Evolutionary conservation across 345 rosid genomes (phyloP).

Genomic region (Lepidium africanum): DNA sequence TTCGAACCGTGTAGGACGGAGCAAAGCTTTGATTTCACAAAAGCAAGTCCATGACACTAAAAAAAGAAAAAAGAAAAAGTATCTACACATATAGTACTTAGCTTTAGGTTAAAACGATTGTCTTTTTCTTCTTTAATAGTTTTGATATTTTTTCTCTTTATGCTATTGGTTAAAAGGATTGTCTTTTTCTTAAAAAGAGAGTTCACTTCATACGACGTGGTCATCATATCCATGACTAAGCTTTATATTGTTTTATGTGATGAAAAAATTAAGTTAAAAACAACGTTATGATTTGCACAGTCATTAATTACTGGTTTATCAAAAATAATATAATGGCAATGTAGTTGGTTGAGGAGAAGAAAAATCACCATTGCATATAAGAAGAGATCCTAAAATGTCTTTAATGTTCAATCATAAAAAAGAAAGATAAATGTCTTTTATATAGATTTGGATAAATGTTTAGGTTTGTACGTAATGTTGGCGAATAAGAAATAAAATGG

Average conservation of each 20-base stretch:
- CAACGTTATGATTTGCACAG: not conserved
- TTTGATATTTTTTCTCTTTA: not conserved
- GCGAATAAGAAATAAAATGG: constrained; percentile 4
- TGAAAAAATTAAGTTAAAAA: not conserved
- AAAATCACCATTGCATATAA: not conserved
- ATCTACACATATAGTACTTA: not conserved
- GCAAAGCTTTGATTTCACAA: constrained; percentile 8
- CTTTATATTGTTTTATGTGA: not conserved
- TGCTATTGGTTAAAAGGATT: not conserved
- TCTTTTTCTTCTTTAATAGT: not conserved
- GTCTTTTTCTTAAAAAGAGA: not conserved
- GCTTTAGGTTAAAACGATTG: too few relatives aligned
- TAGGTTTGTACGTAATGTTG: not conserved
- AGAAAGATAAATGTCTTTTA: not conserved
- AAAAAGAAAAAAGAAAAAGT: not conserved
- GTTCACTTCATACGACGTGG: not conserved
- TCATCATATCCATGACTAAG: not conserved
- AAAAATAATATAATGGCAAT: not conserved
- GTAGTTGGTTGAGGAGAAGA: not conserved
- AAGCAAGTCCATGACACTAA: not conserved
- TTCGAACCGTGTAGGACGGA: constrained; percentile 17
- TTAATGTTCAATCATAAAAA: not conserved
- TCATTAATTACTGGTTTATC: not conserved
- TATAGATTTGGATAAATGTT: constrained; percentile 20
- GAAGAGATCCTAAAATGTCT: not conserved